Evolutionary conservation across 129 eudicot species (phyloP).

Genomic region (Lactuca saligna): DNA sequence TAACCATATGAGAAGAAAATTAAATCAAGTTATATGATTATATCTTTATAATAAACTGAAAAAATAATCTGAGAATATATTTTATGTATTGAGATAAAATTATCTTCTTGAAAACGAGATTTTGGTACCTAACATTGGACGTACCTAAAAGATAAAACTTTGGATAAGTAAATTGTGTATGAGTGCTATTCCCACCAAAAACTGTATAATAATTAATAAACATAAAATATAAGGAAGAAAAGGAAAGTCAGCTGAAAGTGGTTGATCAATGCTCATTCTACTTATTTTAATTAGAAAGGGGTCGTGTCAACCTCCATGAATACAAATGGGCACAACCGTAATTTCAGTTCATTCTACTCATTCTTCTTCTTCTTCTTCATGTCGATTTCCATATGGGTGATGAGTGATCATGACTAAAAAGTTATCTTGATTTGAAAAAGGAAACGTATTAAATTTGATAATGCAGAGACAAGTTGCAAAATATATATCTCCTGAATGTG

Average conservation of each 20-base stretch:
- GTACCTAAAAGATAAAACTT: not conserved
- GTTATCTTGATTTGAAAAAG: no score
- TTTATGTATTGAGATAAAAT: not conserved
- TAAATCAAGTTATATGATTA: no score
- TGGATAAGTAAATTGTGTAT: not conserved
- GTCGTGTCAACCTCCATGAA: constrained; percentile 23
- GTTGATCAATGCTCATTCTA: not conserved
- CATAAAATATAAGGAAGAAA: not conserved
- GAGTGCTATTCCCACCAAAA: constrained; percentile 27
- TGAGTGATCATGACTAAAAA: no score
- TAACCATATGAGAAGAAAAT: no score
- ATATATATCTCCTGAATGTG: no score
- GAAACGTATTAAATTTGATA: no score
- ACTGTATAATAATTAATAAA: constrained; percentile 1
- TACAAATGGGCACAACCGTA: not conserved
- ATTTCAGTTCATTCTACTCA: no score
- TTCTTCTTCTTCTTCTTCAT: no score
- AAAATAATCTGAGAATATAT: no score
- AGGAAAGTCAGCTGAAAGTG: constrained; percentile 15
- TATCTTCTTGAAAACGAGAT: not conserved
- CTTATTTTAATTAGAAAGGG: not conserved
- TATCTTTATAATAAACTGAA: not conserved
- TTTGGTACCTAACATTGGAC: not conserved
- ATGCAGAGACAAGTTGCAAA: no score
- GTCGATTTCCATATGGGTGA: no score